Conservation (phyloP, 768 basidiomycete species). For the Amanita muscaria region DNA sequence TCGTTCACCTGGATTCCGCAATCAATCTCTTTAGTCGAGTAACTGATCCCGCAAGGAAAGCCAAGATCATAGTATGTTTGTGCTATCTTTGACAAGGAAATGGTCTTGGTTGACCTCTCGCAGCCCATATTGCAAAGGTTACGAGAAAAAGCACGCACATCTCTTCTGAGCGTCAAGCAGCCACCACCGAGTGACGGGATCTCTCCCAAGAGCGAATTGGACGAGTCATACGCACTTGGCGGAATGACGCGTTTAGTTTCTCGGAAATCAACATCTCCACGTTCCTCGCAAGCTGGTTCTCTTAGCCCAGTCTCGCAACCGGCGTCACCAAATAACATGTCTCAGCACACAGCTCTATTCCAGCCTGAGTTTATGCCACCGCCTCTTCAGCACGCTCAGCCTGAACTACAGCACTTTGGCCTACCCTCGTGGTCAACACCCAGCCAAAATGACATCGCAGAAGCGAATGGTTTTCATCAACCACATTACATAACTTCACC, state of each 20-base stretch:
- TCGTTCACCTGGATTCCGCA: constrained; percentile 60
- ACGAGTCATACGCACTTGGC: constrained; percentile 51
- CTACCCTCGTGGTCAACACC: constrained; percentile 6
- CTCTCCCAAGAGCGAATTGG: constrained; percentile 48
- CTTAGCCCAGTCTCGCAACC: constrained; percentile 37
- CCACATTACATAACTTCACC: constrained; percentile 7
- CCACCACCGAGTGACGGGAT: constrained; percentile 15
- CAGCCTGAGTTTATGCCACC: constrained; percentile 12
- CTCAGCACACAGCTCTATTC: constrained; percentile 10
- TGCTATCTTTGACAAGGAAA: not conserved
- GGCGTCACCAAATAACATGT: constrained; percentile 26
- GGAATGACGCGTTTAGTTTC: constrained; percentile 58
- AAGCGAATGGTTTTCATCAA: constrained; percentile 6
- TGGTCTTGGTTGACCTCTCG: not conserved
- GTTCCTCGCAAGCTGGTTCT: constrained; percentile 33
- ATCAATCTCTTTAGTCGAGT: constrained; percentile 49
- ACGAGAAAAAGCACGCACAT: constrained; percentile 41
- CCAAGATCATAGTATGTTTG: constrained; percentile 50
- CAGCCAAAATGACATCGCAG: constrained; percentile 3
- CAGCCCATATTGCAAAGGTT: constrained; percentile 58
- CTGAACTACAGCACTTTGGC: constrained; percentile 3
- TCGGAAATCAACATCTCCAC: constrained; percentile 38
- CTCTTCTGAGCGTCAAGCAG: constrained; percentile 23
- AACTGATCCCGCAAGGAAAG: constrained; percentile 41
- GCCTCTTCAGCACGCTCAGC: constrained; percentile 11